Base-by-base conservation (phyloP, 2,329 filamentous ascomycete species). In the Aureobasidium namibiae region DNA sequence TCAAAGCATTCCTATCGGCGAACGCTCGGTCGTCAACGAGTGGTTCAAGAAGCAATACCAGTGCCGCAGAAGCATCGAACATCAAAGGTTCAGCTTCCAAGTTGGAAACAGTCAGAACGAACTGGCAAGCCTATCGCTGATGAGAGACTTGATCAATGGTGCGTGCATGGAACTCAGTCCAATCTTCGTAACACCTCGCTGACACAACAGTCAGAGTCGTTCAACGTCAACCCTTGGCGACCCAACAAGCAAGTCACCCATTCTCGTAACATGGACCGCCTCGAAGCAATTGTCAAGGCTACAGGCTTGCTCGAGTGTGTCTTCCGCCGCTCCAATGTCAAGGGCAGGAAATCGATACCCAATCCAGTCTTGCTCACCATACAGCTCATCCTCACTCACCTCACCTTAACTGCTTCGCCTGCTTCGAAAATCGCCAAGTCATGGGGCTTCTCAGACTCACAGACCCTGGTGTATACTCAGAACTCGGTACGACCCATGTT, bases 121-220 rank as follows among this genome's bases (percentile, higher is more conserved):
- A 63, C 60, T 63, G 14, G 62, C 68, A 16, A 72, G 71, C 26
- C 50, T 80, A 11, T 61, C 66, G 21, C 65, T 77, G 26, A 60
- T 81, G 6, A 67, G 64, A 33, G 72, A 74, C 33, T 64, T 81
- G 38, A 75, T 80, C 59, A 63, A 73, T 9, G 77, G 78, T 79
- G 64, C 62, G 74, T 67, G 21, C 16, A 6, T n/a, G 14, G 1
- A 9, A 3, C 6, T n/a, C n/a, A n/a, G n/a, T 4, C 5, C 18
- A 26, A 9, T 18, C 13, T 13, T 13, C 8, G 26, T n/a, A n/a
- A 7, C 18, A 33, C 21, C 6, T 29, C 23, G 33, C 59, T 64
- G 31, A 63, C 52, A 52, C 34, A 21, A 7, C 52, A 48, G 21
- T 52, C 61, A 70, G 68, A 74, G 16, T 68, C 73, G 0, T 72